phyloP scores from a whole-genome alignment of 2,329 filamentous ascomycete species.

The Ophiosphaerella korrae region DNA sequence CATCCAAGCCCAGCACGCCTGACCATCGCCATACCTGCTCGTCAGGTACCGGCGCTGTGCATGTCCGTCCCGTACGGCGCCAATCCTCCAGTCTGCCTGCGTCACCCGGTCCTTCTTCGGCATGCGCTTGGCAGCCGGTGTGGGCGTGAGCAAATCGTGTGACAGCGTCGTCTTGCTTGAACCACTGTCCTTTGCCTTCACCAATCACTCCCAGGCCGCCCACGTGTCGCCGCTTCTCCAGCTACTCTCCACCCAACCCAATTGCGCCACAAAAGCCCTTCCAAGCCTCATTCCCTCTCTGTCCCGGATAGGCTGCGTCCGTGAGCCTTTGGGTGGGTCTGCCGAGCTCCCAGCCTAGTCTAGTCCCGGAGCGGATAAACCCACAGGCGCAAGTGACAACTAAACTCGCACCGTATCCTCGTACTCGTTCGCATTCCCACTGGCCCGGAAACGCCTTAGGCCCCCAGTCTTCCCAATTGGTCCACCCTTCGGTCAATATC shows the following conservation, averaged over 20 bases:
- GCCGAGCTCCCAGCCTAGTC: constrained; percentile 1
- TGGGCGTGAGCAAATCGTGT: too few relatives aligned
- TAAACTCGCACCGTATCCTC: background rate
- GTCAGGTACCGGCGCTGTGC: too few relatives aligned
- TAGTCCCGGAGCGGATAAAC: background rate
- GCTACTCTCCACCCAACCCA: constrained; percentile 1
- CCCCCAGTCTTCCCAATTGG: background rate
- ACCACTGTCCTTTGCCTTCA: constrained; percentile 6
- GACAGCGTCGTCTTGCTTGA: too few relatives aligned
- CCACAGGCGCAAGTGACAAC: background rate
- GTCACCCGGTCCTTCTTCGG: constrained; percentile 13
- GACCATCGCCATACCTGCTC: too few relatives aligned
- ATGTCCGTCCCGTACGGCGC: too few relatives aligned
- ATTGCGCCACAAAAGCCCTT: constrained; percentile 11
- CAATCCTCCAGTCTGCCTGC: background rate
- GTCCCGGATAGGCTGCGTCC: constrained; percentile 11
- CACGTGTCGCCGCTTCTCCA: background rate
- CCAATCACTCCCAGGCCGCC: constrained; percentile 7
- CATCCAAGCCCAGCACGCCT: too few relatives aligned
- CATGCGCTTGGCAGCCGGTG: background rate
- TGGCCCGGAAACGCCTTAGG: background rate
- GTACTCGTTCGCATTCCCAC: background rate
- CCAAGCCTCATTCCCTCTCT: constrained; percentile 9
- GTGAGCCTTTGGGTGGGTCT: background rate
- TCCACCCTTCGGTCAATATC: too few relatives aligned